Percentiles rank a stretch among this genome's conserved stretches.
phyloP scores from a whole-genome alignment of 768 basidiomycete genomes.

The Leccinum longicurvipes region DNA sequence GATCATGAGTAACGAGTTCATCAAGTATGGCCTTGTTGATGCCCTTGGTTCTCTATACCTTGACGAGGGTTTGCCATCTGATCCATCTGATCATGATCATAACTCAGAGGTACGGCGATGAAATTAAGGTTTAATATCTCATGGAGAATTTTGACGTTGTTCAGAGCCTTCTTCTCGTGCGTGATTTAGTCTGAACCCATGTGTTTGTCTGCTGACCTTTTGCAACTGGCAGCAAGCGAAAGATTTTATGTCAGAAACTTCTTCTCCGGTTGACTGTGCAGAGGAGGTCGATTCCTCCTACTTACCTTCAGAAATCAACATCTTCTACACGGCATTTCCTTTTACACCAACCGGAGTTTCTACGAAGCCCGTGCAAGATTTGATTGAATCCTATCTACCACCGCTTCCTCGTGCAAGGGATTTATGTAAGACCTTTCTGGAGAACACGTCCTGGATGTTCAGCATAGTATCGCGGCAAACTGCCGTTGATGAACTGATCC shows the following conservation, averaged over 20 bases:
- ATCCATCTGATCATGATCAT: slow-evolving; percentile 39
- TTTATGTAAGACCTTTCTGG: slow-evolving; percentile 46
- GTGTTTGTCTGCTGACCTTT: neutral
- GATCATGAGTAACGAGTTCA: slow-evolving; percentile 6
- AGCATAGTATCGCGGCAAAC: slow-evolving; percentile 45
- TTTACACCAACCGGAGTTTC: slow-evolving; percentile 40
- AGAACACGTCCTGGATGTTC: slow-evolving; percentile 51
- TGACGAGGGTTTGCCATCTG: slow-evolving; percentile 28
- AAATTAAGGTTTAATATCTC: neutral
- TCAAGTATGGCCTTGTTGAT: slow-evolving; percentile 29
- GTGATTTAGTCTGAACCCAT: slow-evolving; percentile 6
- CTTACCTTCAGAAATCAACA: slow-evolving; percentile 42
- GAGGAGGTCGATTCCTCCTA: slow-evolving; percentile 43
- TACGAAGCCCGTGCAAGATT: slow-evolving; percentile 32
- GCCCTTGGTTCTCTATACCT: slow-evolving; percentile 45
- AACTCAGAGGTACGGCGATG: slow-evolving; percentile 43
- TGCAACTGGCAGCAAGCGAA: slow-evolving; percentile 12
- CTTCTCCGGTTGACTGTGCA: slow-evolving; percentile 12
- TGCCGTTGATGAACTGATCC: slow-evolving; percentile 44
- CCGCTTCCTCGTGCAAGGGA: slow-evolving; percentile 38
- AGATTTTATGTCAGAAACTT: slow-evolving; percentile 1
- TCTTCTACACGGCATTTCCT: slow-evolving; percentile 44
- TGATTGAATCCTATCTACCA: slow-evolving; percentile 47
- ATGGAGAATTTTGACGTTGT: neutral
- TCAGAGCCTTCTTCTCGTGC: slow-evolving; percentile 44